Evolutionary conservation across 139 green algal genomes (phyloP).

Genomic region (Picochlorum sp.): DNA sequence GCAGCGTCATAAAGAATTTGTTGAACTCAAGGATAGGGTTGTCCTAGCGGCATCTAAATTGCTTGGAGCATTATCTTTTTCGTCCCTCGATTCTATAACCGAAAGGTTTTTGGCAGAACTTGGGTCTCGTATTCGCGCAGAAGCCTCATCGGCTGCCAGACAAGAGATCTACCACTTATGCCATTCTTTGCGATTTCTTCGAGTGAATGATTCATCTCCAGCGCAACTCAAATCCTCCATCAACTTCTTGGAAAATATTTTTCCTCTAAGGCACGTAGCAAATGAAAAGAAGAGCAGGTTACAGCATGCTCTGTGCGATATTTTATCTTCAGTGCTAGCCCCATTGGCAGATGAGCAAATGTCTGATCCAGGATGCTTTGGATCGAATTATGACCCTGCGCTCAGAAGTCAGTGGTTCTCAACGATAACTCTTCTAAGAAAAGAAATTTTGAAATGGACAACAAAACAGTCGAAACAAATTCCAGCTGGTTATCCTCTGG

Average conservation of each 20-base stretch:
- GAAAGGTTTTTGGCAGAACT: slow-evolving; percentile 30
- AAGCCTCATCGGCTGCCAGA: slow-evolving; percentile 13
- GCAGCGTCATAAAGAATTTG: slow-evolving; percentile 6
- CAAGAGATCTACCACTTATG: slow-evolving; percentile 24
- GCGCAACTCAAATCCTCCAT: slow-evolving; percentile 25
- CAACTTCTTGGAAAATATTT: slow-evolving; percentile 42
- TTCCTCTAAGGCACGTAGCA: slow-evolving; percentile 58
- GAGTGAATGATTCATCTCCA: slow-evolving; percentile 23
- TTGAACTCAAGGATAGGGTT: slow-evolving; percentile 14
- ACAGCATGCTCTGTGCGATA: slow-evolving; percentile 51
- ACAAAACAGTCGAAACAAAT: slow-evolving; percentile 65
- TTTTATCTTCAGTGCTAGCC: slow-evolving; percentile 58
- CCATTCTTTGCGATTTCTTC: slow-evolving; percentile 30
- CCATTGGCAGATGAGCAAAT: slow-evolving; percentile 32
- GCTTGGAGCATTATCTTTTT: slow-evolving; percentile 21
- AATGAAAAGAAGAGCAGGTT: slow-evolving; percentile 73
- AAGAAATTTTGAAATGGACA: slow-evolving; percentile 47
- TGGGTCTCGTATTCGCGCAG: slow-evolving; percentile 29
- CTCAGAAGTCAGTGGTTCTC: slow-evolving; percentile 23
- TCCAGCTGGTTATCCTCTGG: slow-evolving; percentile 39
- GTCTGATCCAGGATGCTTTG: slow-evolving; percentile 16
- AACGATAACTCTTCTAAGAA: slow-evolving; percentile 32
- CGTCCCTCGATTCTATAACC: slow-evolving; percentile 14
- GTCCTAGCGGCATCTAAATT: slow-evolving; percentile 8
- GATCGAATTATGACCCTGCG: not conserved